Base-by-base conservation (phyloP, 306 rosid genomes). In the Urtica urens region DNA sequence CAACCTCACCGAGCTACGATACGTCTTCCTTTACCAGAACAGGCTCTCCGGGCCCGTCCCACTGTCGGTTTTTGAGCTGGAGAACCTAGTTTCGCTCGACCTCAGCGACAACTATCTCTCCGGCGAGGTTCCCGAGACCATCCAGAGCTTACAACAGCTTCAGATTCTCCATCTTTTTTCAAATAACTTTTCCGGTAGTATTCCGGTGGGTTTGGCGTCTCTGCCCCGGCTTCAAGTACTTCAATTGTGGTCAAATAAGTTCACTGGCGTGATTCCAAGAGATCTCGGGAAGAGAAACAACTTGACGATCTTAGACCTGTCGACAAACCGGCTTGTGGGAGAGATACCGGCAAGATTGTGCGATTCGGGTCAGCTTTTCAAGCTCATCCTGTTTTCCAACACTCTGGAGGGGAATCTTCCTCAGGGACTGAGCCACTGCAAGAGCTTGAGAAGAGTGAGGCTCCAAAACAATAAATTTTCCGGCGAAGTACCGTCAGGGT, bases 361-460 rank as follows among this genome's bases (percentile, higher is more conserved):
- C 22, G 22, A 48, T 34, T 73, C 81, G 0, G 74, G 82, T n/a
- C 52, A 55, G 39, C 94, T 92, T 11, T 76, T 62, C 66, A 92
- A 92, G 68, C 87, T 92, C 23, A 85, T 92, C 59, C 85, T 92
- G 29, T 92, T 92, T 64, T 77, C 94, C 1, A 92, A 92, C 47
- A 64, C 67, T 24, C 75, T 92, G 4, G 27, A 33, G 15, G 99
- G 99, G 0, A 58, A 38, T 47, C 67, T 92, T 29, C 87, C 96
- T 1, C 27, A 16, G 16, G 58, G 69, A 13, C 34, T 92, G 70
- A 46, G 58, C 42, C 49, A 78, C 26, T 92, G 99, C 67, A 65
- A 28, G 68, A 92, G 80, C 63, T 39, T 92, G 20, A 55, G 52
- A 8, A 58, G 99, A 42, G 87, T 92, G 45, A 76, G 99, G 13